Percentiles rank a stretch among this genome's conserved stretches.
phyloP scores from a whole-genome alignment of 768 basidiomycete genomes.

The Suillus cothurnatus region DNA sequence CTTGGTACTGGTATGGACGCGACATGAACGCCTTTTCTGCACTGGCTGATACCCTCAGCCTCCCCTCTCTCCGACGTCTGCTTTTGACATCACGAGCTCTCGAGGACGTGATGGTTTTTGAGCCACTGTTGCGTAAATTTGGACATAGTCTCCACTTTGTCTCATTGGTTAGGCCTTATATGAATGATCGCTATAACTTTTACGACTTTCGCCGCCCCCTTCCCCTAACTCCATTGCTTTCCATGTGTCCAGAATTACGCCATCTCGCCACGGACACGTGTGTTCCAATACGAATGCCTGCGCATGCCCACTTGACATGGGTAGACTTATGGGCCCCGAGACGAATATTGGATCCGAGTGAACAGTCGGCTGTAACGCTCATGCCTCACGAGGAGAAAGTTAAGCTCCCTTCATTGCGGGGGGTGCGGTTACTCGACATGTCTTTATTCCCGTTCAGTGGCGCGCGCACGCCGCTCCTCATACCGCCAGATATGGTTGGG shows the following conservation, averaged over 20 bases:
- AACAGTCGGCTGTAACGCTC: not conserved
- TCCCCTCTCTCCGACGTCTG: slow-evolving; percentile 1
- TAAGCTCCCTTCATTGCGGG: not conserved
- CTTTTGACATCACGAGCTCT: not conserved
- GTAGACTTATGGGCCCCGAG: not conserved
- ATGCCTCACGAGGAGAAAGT: not conserved
- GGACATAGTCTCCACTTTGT: not conserved
- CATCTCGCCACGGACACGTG: not conserved
- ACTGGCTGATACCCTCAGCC: not conserved
- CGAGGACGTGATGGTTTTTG: not conserved
- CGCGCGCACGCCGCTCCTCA: not conserved
- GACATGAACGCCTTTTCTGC: not conserved
- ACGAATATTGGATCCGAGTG: not conserved
- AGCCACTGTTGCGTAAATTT: not conserved
- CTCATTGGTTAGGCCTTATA: not conserved
- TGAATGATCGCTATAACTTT: not conserved
- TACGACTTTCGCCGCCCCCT: not conserved
- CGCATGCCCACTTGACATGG: not conserved
- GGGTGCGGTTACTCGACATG: not conserved
- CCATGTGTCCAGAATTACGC: not conserved
- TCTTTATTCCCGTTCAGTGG: not conserved
- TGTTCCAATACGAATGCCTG: not conserved
- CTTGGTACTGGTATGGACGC: not conserved
- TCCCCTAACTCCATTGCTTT: not conserved
- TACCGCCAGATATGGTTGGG: not conserved